phyloP scores from a whole-genome alignment of 2,329 filamentous ascomycete species.

The Diplodia intermedia region DNA sequence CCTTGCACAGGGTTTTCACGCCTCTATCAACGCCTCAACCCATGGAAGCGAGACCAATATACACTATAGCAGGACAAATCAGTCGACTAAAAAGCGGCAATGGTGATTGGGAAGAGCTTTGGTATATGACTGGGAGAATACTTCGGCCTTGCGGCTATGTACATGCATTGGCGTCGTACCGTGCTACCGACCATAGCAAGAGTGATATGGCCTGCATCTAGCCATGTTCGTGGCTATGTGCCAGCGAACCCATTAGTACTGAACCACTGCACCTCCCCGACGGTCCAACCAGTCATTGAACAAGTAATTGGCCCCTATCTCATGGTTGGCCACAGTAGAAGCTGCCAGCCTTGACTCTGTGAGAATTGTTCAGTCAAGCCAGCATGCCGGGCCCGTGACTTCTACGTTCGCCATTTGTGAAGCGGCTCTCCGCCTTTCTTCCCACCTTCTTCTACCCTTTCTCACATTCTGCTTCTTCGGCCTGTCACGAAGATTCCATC shows the following conservation, averaged over 20 bases:
- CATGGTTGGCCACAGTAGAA: neutral
- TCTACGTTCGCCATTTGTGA: neutral
- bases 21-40: neutral
- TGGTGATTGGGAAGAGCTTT: neutral
- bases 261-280: neutral
- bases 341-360: constrained; percentile 3
- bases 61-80: too few species aligned
- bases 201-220: neutral
- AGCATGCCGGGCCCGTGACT: neutral
- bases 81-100: neutral
- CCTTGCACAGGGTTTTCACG: neutral
- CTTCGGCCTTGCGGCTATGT: neutral
- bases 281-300: neutral
- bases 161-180: neutral
- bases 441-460: neutral
- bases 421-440: neutral
- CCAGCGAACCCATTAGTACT: neutral
- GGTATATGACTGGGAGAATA: neutral
- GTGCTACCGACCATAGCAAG: neutral
- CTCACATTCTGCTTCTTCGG: neutral
- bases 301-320: constrained; percentile 6
- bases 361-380: neutral
- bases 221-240: neutral
- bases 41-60: too few species aligned
- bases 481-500: neutral